A percentile compares a stretch with the other conserved stretches of the same genome.
Evolutionary conservation across 139 green algal species (phyloP).

Genomic region (Dunaliella primolecta): DNA sequence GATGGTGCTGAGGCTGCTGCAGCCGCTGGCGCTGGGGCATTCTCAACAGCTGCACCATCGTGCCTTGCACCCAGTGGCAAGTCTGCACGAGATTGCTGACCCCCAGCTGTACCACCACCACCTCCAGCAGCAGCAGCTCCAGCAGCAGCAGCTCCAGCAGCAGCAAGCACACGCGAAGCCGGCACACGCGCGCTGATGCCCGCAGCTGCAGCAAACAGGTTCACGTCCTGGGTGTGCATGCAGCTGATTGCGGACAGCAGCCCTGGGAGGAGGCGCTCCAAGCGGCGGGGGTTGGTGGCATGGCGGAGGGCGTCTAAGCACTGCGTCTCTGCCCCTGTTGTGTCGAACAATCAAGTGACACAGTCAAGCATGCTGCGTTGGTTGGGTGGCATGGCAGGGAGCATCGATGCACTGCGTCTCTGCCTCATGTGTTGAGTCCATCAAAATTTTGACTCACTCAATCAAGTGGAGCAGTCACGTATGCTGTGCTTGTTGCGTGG

Average conservation of each 20-base stretch:
- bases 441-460: too few relatives aligned
- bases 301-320: conserved; percentile 29
- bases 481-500: too few relatives aligned
- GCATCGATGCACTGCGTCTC: too few relatives aligned
- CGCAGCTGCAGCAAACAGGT: conserved; percentile 7
- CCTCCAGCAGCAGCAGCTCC: conserved; percentile 11
- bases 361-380: too few relatives aligned
- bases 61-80: too few relatives aligned
- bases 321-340: conserved; percentile 24
- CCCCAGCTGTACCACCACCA: neutral
- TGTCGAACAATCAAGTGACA: too few relatives aligned
- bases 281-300: conserved; percentile 10
- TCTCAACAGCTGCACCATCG: conserved; percentile 4
- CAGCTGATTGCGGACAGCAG: conserved; percentile 12
- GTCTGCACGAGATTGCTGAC: too few relatives aligned
- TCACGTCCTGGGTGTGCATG: neutral
- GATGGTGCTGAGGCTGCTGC: neutral
- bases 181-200: neutral
- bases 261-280: conserved; percentile 11
- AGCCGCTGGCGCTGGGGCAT: neutral
- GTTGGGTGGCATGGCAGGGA: too few relatives aligned
- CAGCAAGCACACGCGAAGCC: conserved; percentile 5
- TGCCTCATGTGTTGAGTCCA: too few relatives aligned
- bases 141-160: conserved; percentile 1
- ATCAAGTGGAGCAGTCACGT: too few relatives aligned